Percentiles rank a stretch among this genome's conserved stretches.
Conservation (phyloP, 768 basidiomycete genomes). For the Tephrocybe sp. region DNA sequence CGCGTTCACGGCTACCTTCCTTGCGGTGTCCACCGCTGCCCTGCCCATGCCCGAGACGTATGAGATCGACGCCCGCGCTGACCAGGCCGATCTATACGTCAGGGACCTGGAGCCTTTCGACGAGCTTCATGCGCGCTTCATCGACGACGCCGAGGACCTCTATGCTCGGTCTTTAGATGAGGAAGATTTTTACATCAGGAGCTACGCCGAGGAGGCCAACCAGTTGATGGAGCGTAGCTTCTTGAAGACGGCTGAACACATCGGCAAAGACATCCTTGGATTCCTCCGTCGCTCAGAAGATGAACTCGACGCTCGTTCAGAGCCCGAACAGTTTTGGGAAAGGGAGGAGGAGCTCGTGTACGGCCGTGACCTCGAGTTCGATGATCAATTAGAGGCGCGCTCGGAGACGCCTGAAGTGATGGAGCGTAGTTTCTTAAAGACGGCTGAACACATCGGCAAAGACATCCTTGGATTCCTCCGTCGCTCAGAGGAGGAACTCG, state of each 20-base stretch:
- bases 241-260: neutral
- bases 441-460: neutral
- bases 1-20: constrained; percentile 1
- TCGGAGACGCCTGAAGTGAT: neutral
- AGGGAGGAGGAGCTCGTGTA: neutral
- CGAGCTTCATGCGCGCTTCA: constrained; percentile 3
- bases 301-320: neutral
- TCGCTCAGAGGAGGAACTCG: constrained; percentile 4
- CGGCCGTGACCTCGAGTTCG: neutral
- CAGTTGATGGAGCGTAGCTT: constrained; percentile 2
- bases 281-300: too few relatives aligned
- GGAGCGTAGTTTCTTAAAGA: constrained; percentile 3
- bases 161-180: constrained; percentile 4
- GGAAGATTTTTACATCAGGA: neutral
- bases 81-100: neutral
- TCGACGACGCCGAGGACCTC: constrained; percentile 1
- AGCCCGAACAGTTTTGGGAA: too few relatives aligned
- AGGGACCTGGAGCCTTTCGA: neutral
- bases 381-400: neutral
- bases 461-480: neutral
- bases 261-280: neutral
- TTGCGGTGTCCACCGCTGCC: constrained; percentile 4
- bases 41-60: constrained; percentile 5
- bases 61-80: constrained; percentile 2
- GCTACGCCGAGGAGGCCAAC: neutral